A percentile compares a stretch with the other conserved stretches of the same genome.
Evolutionary conservation across 768 basidiomycete genomes (phyloP).

Genomic region (Trametes cingulata): DNA sequence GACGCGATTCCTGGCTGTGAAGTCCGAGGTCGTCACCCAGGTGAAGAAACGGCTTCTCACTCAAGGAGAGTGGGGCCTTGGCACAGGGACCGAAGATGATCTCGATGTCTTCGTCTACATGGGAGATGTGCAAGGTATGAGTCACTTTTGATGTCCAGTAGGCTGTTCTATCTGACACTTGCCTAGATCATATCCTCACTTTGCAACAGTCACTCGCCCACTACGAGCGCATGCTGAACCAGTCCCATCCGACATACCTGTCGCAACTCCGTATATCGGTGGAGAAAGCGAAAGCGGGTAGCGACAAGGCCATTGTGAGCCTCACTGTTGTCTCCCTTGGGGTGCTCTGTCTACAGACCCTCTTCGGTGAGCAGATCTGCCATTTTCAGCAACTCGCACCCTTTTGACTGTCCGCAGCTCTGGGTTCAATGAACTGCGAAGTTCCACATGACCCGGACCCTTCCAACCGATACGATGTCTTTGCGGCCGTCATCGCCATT

Average conservation of each 20-base stretch:
- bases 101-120: conserved; percentile 82
- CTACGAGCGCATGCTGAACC: conserved; percentile 85
- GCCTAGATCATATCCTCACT: conserved; percentile 83
- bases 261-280: conserved; percentile 70
- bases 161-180: not conserved
- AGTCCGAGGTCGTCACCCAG: conserved; percentile 80
- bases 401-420: conserved; percentile 42
- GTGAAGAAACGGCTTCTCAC: conserved; percentile 71
- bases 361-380: conserved; percentile 47
- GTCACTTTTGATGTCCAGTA: not conserved
- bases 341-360: conserved; percentile 62
- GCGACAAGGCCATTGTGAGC: conserved; percentile 65
- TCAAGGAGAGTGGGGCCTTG: conserved; percentile 36
- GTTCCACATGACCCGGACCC: conserved; percentile 47
- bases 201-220: conserved; percentile 82
- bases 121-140: conserved; percentile 86
- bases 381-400: not conserved
- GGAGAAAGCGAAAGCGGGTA: conserved; percentile 57
- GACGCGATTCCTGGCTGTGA: conserved; percentile 71
- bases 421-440: conserved; percentile 65
- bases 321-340: conserved; percentile 69
- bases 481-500: conserved; percentile 53
- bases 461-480: conserved; percentile 46
- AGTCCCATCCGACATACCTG: conserved; percentile 85
- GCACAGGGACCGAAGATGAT: conserved; percentile 46